Percentiles rank a stretch among this genome's conserved stretches.
These are phyloP conservation scores for Suzukiozyma palmioleophila DNA, from an alignment of 1,139 yeast genomes.

Conservation along the genomic window DNA sequence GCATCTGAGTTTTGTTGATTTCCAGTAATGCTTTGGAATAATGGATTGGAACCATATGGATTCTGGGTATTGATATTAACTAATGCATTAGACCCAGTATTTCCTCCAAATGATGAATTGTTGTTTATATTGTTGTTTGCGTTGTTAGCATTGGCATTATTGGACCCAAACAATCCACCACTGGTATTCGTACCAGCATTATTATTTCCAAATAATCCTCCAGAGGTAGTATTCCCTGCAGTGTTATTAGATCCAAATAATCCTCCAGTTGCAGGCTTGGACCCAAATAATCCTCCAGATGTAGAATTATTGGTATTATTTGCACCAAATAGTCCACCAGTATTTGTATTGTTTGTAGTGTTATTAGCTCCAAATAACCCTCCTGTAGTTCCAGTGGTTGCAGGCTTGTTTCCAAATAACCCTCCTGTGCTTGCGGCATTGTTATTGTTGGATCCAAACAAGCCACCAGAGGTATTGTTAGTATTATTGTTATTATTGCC, in stretches of 20 bases:
- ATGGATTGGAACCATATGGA: slow-evolving; percentile 71
- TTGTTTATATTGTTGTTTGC: slow-evolving; percentile 12
- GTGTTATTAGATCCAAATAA: slow-evolving; percentile 11
- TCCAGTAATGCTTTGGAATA: slow-evolving; percentile 45
- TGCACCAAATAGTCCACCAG: slow-evolving; percentile 16
- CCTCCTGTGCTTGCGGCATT: slow-evolving; percentile 15
- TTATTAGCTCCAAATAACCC: slow-evolving; percentile 10
- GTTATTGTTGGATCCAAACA: slow-evolving; percentile 34
- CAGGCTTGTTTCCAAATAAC: slow-evolving; percentile 22
- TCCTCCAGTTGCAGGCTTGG: slow-evolving; percentile 14
- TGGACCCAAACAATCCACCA: slow-evolving; percentile 16
- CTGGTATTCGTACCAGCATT: slow-evolving; percentile 11
- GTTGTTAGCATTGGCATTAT: slow-evolving; percentile 11
- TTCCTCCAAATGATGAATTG: slow-evolving; percentile 3
- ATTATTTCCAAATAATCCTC: slow-evolving; percentile 38
- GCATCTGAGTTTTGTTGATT: slow-evolving; percentile 11
- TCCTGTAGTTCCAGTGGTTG: slow-evolving; percentile 10
- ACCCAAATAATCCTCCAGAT: slow-evolving; percentile 19
- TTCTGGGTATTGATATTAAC: slow-evolving; percentile 52
- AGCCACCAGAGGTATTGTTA: slow-evolving; percentile 18
- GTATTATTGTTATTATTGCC: slow-evolving; percentile 15
- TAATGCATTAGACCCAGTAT: slow-evolving; percentile 16
- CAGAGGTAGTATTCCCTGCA: slow-evolving; percentile 11
- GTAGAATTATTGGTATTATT: slow-evolving; percentile 6
- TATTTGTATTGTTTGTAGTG: slow-evolving; percentile 7